These are phyloP conservation scores for Erysimum pusillum DNA, from an alignment of 441 rosid genomes.

Conservation along the genomic window DNA sequence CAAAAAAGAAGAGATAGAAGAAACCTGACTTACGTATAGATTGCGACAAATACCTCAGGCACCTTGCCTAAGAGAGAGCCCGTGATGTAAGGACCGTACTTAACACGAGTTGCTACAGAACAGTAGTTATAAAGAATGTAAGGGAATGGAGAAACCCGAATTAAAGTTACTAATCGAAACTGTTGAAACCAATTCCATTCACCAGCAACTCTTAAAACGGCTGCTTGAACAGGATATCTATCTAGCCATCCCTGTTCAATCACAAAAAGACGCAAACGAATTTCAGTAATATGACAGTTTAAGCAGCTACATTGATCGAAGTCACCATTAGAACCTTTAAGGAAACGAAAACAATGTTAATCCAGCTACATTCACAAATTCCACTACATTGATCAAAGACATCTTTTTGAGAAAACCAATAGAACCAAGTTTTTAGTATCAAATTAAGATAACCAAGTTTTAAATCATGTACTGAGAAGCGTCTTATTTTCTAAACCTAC, in stretches of 20 bases:
- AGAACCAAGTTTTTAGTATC: background rate
- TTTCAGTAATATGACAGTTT: background rate
- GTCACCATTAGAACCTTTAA: background rate
- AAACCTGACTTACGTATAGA: slow-evolving; percentile 70
- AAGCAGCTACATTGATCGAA: slow-evolving; percentile 18
- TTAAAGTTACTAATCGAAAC: slow-evolving; percentile 84
- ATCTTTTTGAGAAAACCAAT: too few relatives aligned
- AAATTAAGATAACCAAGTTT: background rate
- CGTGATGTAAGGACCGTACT: slow-evolving; percentile 83
- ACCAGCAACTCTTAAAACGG: slow-evolving; percentile 86
- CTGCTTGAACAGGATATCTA: slow-evolving; percentile 88
- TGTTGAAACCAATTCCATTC: slow-evolving; percentile 97
- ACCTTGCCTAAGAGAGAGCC: slow-evolving; percentile 94
- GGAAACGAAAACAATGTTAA: background rate
- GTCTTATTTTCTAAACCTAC: background rate
- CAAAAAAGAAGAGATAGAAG: background rate
- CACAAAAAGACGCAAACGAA: slow-evolving; percentile 9
- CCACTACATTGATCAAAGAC: too few relatives aligned
- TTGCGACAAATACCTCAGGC: slow-evolving; percentile 89
- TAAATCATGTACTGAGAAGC: background rate
- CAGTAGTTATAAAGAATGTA: slow-evolving; percentile 97
- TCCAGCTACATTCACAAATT: too few relatives aligned
- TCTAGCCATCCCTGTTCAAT: slow-evolving; percentile 83
- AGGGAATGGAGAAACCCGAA: slow-evolving; percentile 95
- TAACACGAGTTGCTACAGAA: slow-evolving; percentile 79